A percentile compares a stretch with the other conserved stretches of the same genome.
Evolutionary conservation across 495 filamentous ascomycete genomes (phyloP).

Genomic region (Annulohypoxylon moriforme): DNA sequence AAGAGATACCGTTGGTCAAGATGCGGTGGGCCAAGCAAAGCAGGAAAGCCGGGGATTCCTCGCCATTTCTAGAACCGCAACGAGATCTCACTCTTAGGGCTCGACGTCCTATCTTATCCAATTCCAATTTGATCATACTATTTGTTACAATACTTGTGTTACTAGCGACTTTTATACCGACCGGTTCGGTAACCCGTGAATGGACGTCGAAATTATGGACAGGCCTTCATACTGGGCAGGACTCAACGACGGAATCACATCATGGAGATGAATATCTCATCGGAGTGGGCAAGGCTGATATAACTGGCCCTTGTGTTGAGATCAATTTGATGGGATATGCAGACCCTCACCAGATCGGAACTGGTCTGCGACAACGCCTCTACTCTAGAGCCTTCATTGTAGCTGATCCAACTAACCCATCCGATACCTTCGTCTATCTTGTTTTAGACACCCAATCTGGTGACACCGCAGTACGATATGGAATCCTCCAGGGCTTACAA

Average conservation of each 20-base stretch:
- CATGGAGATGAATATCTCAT: conserved; percentile 72
- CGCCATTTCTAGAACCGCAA: not conserved
- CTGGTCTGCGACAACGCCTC: conserved; percentile 87
- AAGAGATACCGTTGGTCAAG: conserved; percentile 7
- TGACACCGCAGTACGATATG: conserved; percentile 89
- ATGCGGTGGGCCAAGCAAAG: conserved; percentile 18
- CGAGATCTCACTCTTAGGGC: not conserved
- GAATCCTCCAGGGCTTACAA: conserved; percentile 78
- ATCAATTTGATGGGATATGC: conserved; percentile 95
- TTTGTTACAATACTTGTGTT: conserved; percentile 5
- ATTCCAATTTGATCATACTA: conserved; percentile 3
- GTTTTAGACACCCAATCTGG: conserved; percentile 90
- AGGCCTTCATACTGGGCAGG: conserved; percentile 5
- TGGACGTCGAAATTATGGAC: conserved; percentile 27
- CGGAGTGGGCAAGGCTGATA: conserved; percentile 94
- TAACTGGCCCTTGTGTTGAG: conserved; percentile 94
- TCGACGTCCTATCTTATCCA: conserved; percentile 7
- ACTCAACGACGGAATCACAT: not conserved
- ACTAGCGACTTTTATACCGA: conserved; percentile 7
- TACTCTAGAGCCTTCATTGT: conserved; percentile 94
- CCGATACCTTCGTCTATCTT: conserved; percentile 86
- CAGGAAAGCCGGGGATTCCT: conserved; percentile 25
- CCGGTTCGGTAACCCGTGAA: not conserved
- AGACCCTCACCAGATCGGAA: conserved; percentile 83
- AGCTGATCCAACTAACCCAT: conserved; percentile 70